Percentiles rank a stretch among this genome's conserved stretches.
phyloP scores from a whole-genome alignment of 2,329 filamentous ascomycete species.

The Akanthomyces dipterigenus region DNA sequence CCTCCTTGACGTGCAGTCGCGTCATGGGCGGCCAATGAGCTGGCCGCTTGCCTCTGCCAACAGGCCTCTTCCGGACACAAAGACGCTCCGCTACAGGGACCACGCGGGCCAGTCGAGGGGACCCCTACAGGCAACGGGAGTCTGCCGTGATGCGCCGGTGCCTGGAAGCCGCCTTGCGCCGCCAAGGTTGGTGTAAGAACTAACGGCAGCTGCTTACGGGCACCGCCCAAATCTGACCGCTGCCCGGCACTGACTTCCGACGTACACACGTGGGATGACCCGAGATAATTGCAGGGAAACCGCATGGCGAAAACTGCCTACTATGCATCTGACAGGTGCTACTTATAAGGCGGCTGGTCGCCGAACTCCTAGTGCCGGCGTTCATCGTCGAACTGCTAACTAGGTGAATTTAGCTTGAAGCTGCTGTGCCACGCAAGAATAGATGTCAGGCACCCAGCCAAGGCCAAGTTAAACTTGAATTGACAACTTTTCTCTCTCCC shows the following conservation, averaged over 20 bases:
- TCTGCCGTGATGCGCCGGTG: background rate
- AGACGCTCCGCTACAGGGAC: background rate
- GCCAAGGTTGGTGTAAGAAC: constrained; percentile 4
- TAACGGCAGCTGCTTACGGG: constrained; percentile 5
- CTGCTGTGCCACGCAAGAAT: constrained; percentile 7
- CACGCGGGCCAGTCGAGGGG: background rate
- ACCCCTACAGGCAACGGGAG: background rate
- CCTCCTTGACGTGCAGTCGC: background rate
- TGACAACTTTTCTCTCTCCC: background rate
- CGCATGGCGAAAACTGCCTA: background rate
- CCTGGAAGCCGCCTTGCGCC: constrained; percentile 4
- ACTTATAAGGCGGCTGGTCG: constrained; percentile 3
- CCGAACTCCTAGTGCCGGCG: constrained; percentile 1
- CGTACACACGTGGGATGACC: background rate
- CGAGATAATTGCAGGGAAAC: background rate
- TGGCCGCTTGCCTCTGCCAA: background rate
- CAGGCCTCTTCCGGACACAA: background rate
- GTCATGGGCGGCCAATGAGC: background rate
- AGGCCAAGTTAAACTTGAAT: constrained; percentile 1
- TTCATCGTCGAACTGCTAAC: background rate
- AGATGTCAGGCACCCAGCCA: background rate
- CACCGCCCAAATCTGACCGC: constrained; percentile 6
- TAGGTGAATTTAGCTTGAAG: background rate
- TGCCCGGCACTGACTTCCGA: background rate
- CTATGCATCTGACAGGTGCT: background rate